Conservation (phyloP, 2,329 filamentous ascomycete genomes). For the Penicillium vulpinum region DNA sequence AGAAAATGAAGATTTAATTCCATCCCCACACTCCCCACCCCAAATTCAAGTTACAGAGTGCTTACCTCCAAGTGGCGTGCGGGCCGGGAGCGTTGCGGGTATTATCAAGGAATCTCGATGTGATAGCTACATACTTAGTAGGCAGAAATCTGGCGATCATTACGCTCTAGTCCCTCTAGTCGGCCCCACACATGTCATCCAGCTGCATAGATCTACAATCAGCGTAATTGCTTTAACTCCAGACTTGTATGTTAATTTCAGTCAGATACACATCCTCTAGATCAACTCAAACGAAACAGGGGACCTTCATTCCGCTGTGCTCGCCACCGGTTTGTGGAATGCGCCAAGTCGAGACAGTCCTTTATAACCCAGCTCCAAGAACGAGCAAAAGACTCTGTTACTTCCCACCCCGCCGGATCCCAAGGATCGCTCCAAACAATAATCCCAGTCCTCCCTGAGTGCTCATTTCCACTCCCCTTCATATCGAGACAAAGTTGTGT, state of each 20-base stretch:
- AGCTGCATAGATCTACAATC: neutral
- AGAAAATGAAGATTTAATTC: too few relatives aligned
- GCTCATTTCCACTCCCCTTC: constrained; percentile 9
- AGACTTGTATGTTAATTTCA: too few relatives aligned
- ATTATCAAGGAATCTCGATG: neutral
- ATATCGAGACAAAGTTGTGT: constrained; percentile 19
- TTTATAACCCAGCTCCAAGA: constrained; percentile 33
- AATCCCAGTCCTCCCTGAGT: constrained; percentile 14
- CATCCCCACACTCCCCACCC: too few relatives aligned
- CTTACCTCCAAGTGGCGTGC: neutral
- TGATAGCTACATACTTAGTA: neutral
- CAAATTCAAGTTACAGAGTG: too few relatives aligned
- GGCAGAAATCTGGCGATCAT: neutral
- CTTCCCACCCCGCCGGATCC: constrained; percentile 32
- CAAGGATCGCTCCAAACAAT: constrained; percentile 33
- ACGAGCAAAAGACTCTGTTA: constrained; percentile 24
- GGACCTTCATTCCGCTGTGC: constrained; percentile 26
- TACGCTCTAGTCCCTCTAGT: too few relatives aligned
- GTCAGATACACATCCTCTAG: neutral
- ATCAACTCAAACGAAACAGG: neutral
- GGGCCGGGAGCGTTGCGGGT: too few relatives aligned
- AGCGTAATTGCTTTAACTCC: neutral
- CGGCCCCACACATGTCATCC: neutral
- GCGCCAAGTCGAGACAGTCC: constrained; percentile 25
- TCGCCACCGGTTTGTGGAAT: constrained; percentile 33